Base-by-base conservation (phyloP, 2,329 filamentous ascomycete species). In the Cordyceps fumosorosea region DNA sequence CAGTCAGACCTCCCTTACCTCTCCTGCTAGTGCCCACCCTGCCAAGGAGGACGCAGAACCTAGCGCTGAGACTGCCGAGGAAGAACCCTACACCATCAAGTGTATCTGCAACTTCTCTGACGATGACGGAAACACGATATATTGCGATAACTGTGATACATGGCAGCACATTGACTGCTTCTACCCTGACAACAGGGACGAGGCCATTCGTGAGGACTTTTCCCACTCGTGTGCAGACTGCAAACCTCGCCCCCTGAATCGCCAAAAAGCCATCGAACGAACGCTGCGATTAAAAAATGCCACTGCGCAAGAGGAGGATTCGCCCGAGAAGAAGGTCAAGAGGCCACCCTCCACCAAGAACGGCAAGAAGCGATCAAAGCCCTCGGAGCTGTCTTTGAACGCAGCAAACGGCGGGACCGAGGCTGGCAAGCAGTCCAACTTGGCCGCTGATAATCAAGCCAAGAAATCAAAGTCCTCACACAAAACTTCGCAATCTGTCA, bases 81-180 rank as follows among this genome's bases (percentile, higher is more conserved):
- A 93, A 76, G 89, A 93, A 76, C 89, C 89, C 20, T 96, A 96
- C 75, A 96, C 91, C 64, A 97, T 98, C 80, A 96, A 96, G 81
- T 99, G 95, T 84, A 96, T 98, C 69, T 99, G 95, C 78, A 87
- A 87, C 74, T 97, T 89, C 76, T 80, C 86, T 74, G 92, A 96
- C 79, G 95, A 99, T 81, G 95, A 99, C 80, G 95, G 95, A 76
- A 93, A 91, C 76, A 99, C 95, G 64, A 96, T 99, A 65, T 91
- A 93, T 76, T 99, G 95, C 81, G 95, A 98, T 74, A 85, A 83
- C 63, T 99, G 95, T 81, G 90, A 96, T 73, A 95, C 92, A 56
- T 99, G 95, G 95, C 95, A 99, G 77, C 95, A 99, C 76, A 96
- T 96, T 70, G 88, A 92, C 73, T 99, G 95, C 77, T 98, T 96